Evolutionary conservation across 768 basidiomycete species (phyloP), one percentile per base, ranked within the genome.

Genomic region (Tephrocybe sp.): DNA sequence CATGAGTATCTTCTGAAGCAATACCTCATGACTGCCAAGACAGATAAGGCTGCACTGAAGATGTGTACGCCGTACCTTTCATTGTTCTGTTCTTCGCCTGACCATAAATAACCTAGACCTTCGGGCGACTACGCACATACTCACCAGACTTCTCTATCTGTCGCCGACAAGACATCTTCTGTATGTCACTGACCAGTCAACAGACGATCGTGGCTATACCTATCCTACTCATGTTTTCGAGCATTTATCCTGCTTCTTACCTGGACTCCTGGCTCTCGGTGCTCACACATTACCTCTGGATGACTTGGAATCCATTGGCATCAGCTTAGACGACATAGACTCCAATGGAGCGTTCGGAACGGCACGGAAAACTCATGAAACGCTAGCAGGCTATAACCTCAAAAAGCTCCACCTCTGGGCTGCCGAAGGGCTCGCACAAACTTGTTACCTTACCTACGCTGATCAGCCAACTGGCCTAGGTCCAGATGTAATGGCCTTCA

Each of bases 1-100:
- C 87, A 90, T 54, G 88, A 90, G 65, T 90, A 90, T 60, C 76
- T 85, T 22, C 75, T 90, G 50, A 90, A 90, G 60, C 78, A 84
- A 48, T 87, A 83, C 64, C 68, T 90, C 7, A 70, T 89, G 41
- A 85, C 84, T 5, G 83, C 76, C 11, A 75, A 78, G 58, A 76
- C 75, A 4, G 86, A 89, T 60, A 78, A 72, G 60, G 66, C 65
- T 12, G 82, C 76, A 52, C 68, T 88, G 4, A 78, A 83, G 62
- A 78, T 86, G 76, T 89, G 87, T 89, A 72, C 32, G 83, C 60
- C 19, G 16, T 38, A 36, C 38, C 31, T 19, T 22, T 39, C 17
- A 39, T 16, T 32, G 13, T 33, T 17, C n/a, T 20, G n/a, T 35
- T 22, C 17, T 19, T 48, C 39, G 30, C 39, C 26, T 26, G 26